Base-by-base conservation (phyloP, 1,139 yeast species). In the Spencermartinsiella ligniputridi region DNA sequence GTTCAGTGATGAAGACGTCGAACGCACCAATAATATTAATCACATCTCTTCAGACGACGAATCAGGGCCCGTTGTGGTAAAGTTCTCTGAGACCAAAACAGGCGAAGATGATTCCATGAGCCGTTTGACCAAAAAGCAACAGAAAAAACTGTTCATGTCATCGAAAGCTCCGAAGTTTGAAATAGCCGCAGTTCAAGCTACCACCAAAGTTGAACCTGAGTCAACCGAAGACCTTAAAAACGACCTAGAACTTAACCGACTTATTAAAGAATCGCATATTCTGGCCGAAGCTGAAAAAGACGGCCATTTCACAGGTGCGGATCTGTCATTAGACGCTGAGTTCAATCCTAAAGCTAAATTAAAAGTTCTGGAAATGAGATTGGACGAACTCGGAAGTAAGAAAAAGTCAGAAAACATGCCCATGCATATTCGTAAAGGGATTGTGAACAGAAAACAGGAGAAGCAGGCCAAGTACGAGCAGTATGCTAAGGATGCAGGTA, bases 401-500 rank as follows among this genome's bases (percentile, higher is more conserved):
- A 53, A 67, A 45, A 17, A 12, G 3, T 66, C 83, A 27, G 95
- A 86, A 55, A 84, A 79, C 41, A 84, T 87, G 78, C 96, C 98
- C 12, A 89, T 92, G 90, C 64, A 76, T 18, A 80, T 88, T 72
- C 75, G 97, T 47, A 85, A 84, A 59, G 96, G 96, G 1, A 83
- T 90, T 83, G 70, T 85, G 33, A 67, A 71, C 40, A 75, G 81
- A 42, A 75, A 82, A 43, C 65, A 73, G 35, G 63, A 68, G 18
- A 76, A 78, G 50, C 76, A 81, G 29, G 60, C 68, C 4, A 78
- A 77, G 57, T 76, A 74, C 58, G 95, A 86, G 60, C 69, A 74
- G 46, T 89, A 86, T 40, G 97, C 98, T 5, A 75, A 71, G 49
- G 90, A 90, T 34, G 95, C 95, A 1, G 97, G 97, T 6, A 86